Conservation (phyloP, 441 rosid genomes). For the Rhodomyrtus psidioides region DNA sequence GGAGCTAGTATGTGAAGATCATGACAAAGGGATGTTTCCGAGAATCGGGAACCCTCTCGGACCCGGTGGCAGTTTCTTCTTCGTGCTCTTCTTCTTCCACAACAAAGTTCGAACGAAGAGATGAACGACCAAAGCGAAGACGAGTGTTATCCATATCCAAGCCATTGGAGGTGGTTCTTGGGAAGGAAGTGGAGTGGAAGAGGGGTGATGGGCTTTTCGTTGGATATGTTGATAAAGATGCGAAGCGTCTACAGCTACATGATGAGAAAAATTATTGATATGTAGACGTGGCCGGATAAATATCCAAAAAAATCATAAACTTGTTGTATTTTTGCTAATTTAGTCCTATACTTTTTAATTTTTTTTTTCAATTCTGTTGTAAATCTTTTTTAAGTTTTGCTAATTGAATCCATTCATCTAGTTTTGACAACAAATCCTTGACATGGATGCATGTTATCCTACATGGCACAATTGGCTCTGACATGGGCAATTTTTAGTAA, state of each 20-base stretch:
- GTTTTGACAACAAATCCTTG: too few species aligned
- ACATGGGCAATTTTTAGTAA: too few species aligned
- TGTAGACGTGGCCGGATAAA: background rate
- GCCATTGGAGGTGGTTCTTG: background rate
- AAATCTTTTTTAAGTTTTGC: too few species aligned
- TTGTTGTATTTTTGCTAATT: too few species aligned
- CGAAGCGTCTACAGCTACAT: background rate
- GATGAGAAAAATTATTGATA: background rate
- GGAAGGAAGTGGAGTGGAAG: background rate
- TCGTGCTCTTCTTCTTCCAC: background rate
- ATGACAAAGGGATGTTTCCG: constrained; percentile 26
- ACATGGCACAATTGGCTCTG: too few species aligned
- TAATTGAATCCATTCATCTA: too few species aligned
- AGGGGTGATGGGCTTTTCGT: background rate
- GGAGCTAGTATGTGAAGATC: constrained; percentile 21
- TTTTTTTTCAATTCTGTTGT: too few species aligned
- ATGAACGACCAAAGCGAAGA: background rate
- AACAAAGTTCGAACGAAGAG: background rate
- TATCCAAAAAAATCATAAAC: too few species aligned
- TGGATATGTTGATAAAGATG: background rate
- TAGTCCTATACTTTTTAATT: too few species aligned
- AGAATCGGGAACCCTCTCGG: constrained; percentile 40
- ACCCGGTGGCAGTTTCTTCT: constrained; percentile 34
- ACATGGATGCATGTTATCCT: too few species aligned
- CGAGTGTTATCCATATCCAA: constrained; percentile 2